Base-by-base conservation (phyloP, 2,329 filamentous ascomycete genomes). In the Phialophora chinensis region DNA sequence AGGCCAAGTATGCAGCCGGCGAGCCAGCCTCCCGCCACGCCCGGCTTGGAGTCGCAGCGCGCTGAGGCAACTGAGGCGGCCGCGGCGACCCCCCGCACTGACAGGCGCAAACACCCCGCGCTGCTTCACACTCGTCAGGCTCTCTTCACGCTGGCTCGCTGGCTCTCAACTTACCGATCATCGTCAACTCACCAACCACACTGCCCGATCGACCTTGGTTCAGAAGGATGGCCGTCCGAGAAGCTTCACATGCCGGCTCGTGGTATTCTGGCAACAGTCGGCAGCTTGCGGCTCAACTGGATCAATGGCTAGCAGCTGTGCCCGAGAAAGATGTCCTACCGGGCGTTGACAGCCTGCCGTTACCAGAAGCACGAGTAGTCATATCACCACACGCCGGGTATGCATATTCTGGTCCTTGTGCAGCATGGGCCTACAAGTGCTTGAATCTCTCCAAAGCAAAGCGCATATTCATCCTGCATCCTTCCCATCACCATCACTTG, bases 351-450 rank as follows among this genome's bases (percentile, higher is more conserved):
- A 77, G 80, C 4, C 74, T 96, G 65, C 95, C 94, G 2, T 82
- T 93, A 1, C 77, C 87, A 0, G 88, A 89, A 35, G 93, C 93
- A 4, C 87, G 92, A 77, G 84, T 95, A 14, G 90, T 99, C 63
- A 97, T 99, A 76, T 93, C 93, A 68, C 95, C 95, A 67, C 95
- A 99, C 78, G 95, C 95, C 66, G 95, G 95, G 68, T 99, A 97
- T 80, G 82, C 87, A 1, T 98, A 94, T 82, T 99, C 95, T 3
- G 95, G 95, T 7, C 87, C 89, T 47, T 94, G 92, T 72, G 95
- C 95, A 52, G 95, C 93, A 52, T 98, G 92, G 89, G 95, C 95
- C 8, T 99, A 98, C 81, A 95, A 92, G 79, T 86, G 87, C 6
- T 88, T 96, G 58, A 93, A 98, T 77, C 85, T 98, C 63, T 89